These are phyloP conservation scores for Aegilops longissima DNA, from an alignment of 176 grass and related monocot species.

Conservation along the genomic window DNA sequence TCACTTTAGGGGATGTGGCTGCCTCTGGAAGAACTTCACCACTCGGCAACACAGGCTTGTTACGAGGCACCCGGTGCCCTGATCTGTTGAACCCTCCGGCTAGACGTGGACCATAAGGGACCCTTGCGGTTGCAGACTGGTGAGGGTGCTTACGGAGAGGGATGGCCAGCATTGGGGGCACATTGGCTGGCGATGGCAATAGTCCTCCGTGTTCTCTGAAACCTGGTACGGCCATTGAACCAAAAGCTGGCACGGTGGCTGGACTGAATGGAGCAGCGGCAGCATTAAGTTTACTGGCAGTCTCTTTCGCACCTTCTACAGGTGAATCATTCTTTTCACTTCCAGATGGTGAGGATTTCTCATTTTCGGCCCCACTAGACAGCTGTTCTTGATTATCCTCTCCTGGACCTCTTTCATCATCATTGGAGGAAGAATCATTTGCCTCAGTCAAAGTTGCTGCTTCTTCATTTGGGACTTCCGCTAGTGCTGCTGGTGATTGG, in stretches of 20 bases:
- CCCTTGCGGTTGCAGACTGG: conserved; percentile 92
- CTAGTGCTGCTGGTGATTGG: conserved; percentile 35
- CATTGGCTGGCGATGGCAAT: conserved; percentile 77
- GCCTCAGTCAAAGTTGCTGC: conserved; percentile 41
- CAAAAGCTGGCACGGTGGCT: conserved; percentile 76
- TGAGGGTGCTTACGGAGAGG: conserved; percentile 90
- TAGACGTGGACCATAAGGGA: conserved; percentile 93
- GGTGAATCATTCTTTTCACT: conserved; percentile 52
- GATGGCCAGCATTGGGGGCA: conserved; percentile 77
- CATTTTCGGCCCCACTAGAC: conserved; percentile 69
- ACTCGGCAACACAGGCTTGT: conserved; percentile 66
- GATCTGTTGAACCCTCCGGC: conserved; percentile 87
- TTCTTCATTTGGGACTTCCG: conserved; percentile 44
- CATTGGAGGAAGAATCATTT: conserved; percentile 61
- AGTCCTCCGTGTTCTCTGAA: conserved; percentile 95
- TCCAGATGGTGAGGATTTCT: conserved; percentile 64
- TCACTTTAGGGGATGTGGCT: conserved; percentile 59
- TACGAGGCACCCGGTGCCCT: conserved; percentile 72
- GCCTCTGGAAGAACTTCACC: conserved; percentile 62
- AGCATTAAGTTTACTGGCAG: conserved; percentile 80
- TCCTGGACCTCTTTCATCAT: conserved; percentile 54
- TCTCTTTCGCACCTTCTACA: conserved; percentile 50
- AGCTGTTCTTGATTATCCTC: conserved; percentile 63
- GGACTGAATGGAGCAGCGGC: conserved; percentile 92
- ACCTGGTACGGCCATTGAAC: conserved; percentile 77